Percentiles rank a stretch among this genome's conserved stretches.
phyloP scores from a whole-genome alignment of 2,329 filamentous ascomycete genomes.

The Sphaerulina musiva region DNA sequence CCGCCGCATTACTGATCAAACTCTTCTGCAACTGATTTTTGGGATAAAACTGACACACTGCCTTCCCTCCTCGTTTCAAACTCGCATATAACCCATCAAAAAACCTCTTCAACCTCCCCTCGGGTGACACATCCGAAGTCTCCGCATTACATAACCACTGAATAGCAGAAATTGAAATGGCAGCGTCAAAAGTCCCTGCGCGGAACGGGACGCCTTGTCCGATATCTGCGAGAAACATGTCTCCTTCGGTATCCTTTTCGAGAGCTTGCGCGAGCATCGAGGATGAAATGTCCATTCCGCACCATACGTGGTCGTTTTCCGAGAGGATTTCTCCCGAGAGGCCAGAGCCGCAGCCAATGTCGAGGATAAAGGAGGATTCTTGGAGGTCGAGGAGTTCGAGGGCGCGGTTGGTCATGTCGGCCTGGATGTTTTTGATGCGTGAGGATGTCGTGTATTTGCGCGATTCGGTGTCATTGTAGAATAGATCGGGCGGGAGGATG shows the following conservation, averaged over 20 bases:
- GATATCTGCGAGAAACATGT: slow-evolving; percentile 89
- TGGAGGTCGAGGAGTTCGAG: slow-evolving; percentile 81
- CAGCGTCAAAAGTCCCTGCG: slow-evolving; percentile 85
- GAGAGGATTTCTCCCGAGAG: slow-evolving; percentile 91
- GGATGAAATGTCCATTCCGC: slow-evolving; percentile 92
- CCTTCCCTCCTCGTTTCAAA: slow-evolving; percentile 73
- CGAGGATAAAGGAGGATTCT: slow-evolving; percentile 79
- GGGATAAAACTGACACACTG: slow-evolving; percentile 96
- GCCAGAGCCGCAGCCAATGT: slow-evolving; percentile 92
- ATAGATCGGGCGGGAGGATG: slow-evolving; percentile 86
- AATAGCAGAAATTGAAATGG: slow-evolving; percentile 90
- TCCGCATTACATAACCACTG: slow-evolving; percentile 99
- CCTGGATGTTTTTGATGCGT: slow-evolving; percentile 91
- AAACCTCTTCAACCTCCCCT: slow-evolving; percentile 72
- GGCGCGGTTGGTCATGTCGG: slow-evolving; percentile 86
- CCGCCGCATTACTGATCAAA: slow-evolving; percentile 87
- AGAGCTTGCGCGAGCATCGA: slow-evolving; percentile 97
- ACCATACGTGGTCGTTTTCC: slow-evolving; percentile 83
- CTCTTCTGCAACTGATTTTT: slow-evolving; percentile 86
- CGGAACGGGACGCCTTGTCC: slow-evolving; percentile 94
- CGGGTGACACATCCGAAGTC: slow-evolving; percentile 72
- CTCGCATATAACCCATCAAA: slow-evolving; percentile 88
- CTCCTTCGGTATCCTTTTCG: slow-evolving; percentile 84
- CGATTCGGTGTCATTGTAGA: slow-evolving; percentile 93
- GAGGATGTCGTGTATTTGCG: slow-evolving; percentile 96